Evolutionary conservation across 225 moss, liverwort and hornwort genomes (phyloP).

Genomic region (Climacium dendroides): DNA sequence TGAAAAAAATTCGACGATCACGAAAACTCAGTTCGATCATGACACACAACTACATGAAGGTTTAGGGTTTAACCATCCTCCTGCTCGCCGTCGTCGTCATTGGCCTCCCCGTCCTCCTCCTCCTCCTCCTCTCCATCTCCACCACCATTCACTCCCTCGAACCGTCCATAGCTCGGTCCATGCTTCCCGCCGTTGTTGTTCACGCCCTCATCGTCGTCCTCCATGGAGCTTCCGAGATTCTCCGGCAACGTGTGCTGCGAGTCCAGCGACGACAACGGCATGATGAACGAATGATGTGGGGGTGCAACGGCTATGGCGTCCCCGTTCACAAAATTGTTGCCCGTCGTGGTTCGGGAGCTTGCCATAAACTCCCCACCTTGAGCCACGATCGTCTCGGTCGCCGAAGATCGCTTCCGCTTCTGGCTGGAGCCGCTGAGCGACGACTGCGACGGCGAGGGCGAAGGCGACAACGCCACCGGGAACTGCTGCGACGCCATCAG

Average conservation of each 20-base stretch:
- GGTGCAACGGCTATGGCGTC: neutral
- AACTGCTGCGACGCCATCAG: constrained; percentile 39
- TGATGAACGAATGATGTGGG: constrained; percentile 18
- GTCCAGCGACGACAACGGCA: constrained; percentile 36
- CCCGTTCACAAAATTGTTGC: constrained; percentile 7
- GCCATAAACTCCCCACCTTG: constrained; percentile 21
- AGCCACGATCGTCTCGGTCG: neutral
- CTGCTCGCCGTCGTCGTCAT: constrained; percentile 44
- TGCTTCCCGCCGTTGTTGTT: constrained; percentile 33
- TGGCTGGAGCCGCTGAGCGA: constrained; percentile 52
- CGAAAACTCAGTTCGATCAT: neutral
- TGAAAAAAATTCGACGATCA: neutral
- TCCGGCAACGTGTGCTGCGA: constrained; percentile 36
- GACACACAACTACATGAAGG: neutral
- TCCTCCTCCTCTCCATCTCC: constrained; percentile 44
- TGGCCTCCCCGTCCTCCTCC: constrained; percentile 42
- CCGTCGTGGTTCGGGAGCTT: neutral
- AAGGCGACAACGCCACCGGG: constrained; percentile 28
- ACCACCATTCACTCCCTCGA: constrained; percentile 32
- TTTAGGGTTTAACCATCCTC: constrained; percentile 45
- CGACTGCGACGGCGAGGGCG: constrained; percentile 47
- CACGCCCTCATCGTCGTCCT: constrained; percentile 42
- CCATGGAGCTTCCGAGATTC: constrained; percentile 40
- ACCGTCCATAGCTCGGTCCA: constrained; percentile 36
- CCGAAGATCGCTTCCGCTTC: constrained; percentile 48